Evolutionary conservation across 2,329 filamentous ascomycete species (phyloP).

Genomic region (Tolypocladium pustulatum): DNA sequence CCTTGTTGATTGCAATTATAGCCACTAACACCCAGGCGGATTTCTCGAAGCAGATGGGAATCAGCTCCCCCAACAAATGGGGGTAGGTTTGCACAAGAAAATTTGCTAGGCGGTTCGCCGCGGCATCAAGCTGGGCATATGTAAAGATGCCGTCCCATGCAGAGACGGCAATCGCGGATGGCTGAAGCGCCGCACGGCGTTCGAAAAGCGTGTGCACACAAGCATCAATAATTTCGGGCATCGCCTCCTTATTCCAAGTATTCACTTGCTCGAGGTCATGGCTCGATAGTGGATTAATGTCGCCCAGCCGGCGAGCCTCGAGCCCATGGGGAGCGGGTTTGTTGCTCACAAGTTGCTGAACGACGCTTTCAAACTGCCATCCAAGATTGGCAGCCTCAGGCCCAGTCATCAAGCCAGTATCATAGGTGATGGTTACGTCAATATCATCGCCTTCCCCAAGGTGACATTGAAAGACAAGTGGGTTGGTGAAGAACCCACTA

Average conservation of each 20-base stretch:
- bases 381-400: neutral
- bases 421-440: neutral
- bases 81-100: constrained; percentile 10
- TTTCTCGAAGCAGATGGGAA: constrained; percentile 26
- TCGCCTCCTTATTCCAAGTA: neutral
- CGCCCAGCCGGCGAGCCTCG: neutral
- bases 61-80: constrained; percentile 11
- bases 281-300: neutral
- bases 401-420: neutral
- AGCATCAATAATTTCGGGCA: neutral
- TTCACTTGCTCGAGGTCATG: neutral
- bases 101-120: constrained; percentile 25
- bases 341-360: neutral
- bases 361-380: neutral
- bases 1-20: constrained; percentile 23
- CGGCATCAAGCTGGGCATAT: constrained; percentile 25
- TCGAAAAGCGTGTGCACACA: neutral
- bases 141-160: constrained; percentile 34
- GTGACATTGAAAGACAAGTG: neutral
- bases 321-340: neutral
- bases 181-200: constrained; percentile 19
- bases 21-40: constrained; percentile 22
- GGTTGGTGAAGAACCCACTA: neutral
- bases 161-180: constrained; percentile 23
- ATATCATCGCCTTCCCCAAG: neutral